Evolutionary conservation across 306 rosid genomes (phyloP), one percentile per base, ranked within the genome.

Genomic region (Cucurbita maxima): DNA sequence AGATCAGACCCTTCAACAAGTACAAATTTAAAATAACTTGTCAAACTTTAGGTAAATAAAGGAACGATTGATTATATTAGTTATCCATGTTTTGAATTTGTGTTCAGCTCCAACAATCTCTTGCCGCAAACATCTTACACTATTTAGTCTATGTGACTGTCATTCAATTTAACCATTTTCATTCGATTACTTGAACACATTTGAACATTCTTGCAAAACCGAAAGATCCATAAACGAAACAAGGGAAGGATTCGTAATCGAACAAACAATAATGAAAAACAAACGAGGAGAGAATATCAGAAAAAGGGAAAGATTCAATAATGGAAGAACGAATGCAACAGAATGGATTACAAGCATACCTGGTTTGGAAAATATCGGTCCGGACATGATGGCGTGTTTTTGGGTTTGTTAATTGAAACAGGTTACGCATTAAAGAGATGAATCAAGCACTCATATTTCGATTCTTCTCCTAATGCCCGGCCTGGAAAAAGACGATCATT

Each of bases 371-470:
- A 22, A 6, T 30, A 68, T 4, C 20, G 73, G 8, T 13, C 41
- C 41, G 56, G 73, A 68, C 73, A 68, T 68, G 56, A 68, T 68
- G 41, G 55, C 20, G 56, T 20, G 41, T 45, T 30, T 53, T 71
- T n/a, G 58, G 13, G n/a, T 48, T 47, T 70, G 4, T 8, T 48
- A 51, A 67, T 22, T 2, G 51, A 64, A 64, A 70, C 58, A 75
- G 78, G 83, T 70, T 13, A 45, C 25, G 55, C 56, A 68, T 68
- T 20, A 68, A 68, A 68, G 72, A 68, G 55, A 68, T 30, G 81
- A 81, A 84, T 80, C 83, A 88, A 87, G 76, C 85, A 79, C 79
- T 86, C 90, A 86, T 85, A 83, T 77, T 56, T 63, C 75, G 76
- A 78, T 66, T 85, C 78, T 68, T 79, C 72, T 67, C 55, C 72